These are phyloP conservation scores for Chlorella sorokiniana DNA, from an alignment of 139 green algal genomes.

Conservation along the genomic window DNA sequence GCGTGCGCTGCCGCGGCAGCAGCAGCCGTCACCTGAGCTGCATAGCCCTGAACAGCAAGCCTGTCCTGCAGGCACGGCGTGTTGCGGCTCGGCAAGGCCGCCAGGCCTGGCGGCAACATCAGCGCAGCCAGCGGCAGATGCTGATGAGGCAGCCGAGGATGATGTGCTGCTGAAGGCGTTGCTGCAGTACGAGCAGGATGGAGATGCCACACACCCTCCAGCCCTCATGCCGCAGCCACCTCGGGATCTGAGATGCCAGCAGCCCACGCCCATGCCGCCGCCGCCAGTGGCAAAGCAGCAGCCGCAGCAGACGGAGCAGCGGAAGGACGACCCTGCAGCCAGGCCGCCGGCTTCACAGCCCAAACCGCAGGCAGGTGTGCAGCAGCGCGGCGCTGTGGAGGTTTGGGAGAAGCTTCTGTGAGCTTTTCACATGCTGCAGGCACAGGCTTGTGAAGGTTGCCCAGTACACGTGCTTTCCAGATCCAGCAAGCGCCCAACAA, in stretches of 20 bases:
- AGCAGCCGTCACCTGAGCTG: background rate
- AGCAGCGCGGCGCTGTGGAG: background rate
- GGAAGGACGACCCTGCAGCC: background rate
- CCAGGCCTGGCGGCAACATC: background rate
- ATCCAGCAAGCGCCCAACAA: too few species aligned
- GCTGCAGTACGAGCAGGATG: constrained; percentile 2
- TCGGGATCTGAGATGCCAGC: too few species aligned
- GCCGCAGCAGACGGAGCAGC: background rate
- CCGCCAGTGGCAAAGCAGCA: background rate
- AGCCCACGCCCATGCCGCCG: background rate
- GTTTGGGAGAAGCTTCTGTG: constrained; percentile 20
- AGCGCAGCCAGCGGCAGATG: background rate
- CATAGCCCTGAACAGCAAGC: too few species aligned
- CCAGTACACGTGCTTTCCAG: too few species aligned
- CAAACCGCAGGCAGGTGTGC: background rate
- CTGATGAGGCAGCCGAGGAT: background rate
- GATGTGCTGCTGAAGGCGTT: constrained; percentile 2
- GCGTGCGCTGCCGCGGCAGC: background rate
- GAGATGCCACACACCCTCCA: background rate
- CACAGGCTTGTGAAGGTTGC: too few species aligned
- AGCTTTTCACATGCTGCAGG: background rate
- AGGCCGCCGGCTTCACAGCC: too few species aligned
- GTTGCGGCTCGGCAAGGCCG: too few species aligned
- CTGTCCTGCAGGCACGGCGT: background rate
- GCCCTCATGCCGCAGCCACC: too few species aligned